Conservation (phyloP, 352 stramenopile species). For the Thalassiosira delicatula region DNA sequence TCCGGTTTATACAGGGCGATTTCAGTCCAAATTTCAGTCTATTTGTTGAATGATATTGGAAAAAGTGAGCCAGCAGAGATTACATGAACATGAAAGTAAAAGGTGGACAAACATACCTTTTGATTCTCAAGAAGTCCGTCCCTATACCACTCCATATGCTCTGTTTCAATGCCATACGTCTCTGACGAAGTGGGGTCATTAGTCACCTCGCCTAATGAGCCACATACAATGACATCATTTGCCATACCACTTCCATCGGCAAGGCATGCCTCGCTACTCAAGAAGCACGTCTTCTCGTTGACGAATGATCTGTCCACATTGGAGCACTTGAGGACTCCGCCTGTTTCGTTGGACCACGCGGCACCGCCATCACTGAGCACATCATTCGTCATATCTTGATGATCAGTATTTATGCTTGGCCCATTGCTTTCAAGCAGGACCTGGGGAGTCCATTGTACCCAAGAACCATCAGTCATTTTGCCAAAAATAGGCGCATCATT, state of each 20-base stretch:
- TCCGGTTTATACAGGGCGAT: neutral
- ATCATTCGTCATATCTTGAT: conserved; percentile 23
- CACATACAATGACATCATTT: conserved; percentile 71
- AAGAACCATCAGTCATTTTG: conserved; percentile 37
- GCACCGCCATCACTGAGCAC: conserved; percentile 59
- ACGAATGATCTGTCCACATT: conserved; percentile 64
- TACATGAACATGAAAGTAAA: too few relatives aligned
- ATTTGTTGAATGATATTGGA: too few relatives aligned
- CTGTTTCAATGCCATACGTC: too few relatives aligned
- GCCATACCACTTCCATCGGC: too few relatives aligned
- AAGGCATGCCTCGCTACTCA: conserved; percentile 50
- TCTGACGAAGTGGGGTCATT: conserved; percentile 37
- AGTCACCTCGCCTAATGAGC: conserved; percentile 51
- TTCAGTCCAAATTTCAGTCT: too few relatives aligned
- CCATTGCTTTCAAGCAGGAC: conserved; percentile 61
- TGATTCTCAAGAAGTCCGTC: too few relatives aligned
- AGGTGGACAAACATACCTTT: too few relatives aligned
- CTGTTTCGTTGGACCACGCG: conserved; percentile 20
- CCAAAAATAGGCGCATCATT: conserved; percentile 63
- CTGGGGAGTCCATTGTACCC: conserved; percentile 56
- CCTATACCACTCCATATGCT: too few relatives aligned
- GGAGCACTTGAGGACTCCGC: conserved; percentile 56
- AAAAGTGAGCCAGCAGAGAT: too few relatives aligned
- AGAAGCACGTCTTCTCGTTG: conserved; percentile 73
- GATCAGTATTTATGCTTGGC: conserved; percentile 51